Conservation (phyloP, 768 basidiomycete genomes). For the Boletus vermiculosoides region DNA sequence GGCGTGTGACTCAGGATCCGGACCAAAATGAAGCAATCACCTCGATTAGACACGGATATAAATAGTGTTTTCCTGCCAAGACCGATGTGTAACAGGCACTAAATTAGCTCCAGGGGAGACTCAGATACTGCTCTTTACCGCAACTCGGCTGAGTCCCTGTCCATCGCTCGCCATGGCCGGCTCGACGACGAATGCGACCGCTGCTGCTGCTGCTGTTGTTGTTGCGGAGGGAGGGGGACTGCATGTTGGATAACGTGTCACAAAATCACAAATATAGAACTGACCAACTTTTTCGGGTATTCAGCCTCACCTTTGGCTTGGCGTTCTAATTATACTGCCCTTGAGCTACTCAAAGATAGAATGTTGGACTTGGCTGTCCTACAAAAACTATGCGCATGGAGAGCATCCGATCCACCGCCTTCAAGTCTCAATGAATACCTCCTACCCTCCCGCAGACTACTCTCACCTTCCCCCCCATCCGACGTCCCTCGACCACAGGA, state of each 20-base stretch:
- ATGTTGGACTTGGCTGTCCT: slow-evolving; percentile 44
- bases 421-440: slow-evolving; percentile 29
- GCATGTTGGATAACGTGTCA: slow-evolving; percentile 6
- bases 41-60: slow-evolving; percentile 24
- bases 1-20: slow-evolving; percentile 21
- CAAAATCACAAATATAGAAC: slow-evolving; percentile 21
- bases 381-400: slow-evolving; percentile 36
- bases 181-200: neutral
- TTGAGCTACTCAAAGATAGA: slow-evolving; percentile 45
- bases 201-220: neutral
- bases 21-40: slow-evolving; percentile 22
- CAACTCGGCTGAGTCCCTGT: neutral
- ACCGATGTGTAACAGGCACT: slow-evolving; percentile 31
- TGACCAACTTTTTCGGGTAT: slow-evolving; percentile 26
- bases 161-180: neutral
- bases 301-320: slow-evolving; percentile 42
- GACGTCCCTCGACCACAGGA: slow-evolving; percentile 23
- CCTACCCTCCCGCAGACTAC: slow-evolving; percentile 19
- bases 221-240: neutral
- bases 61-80: slow-evolving; percentile 34
- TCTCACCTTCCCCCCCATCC: slow-evolving; percentile 14
- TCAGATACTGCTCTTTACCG: neutral
- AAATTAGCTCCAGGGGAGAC: slow-evolving; percentile 19
- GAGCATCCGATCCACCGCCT: slow-evolving; percentile 13
- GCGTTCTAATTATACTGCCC: slow-evolving; percentile 42